phyloP scores from a whole-genome alignment of 2,329 filamentous ascomycete species.

The Ploettnerulaceae sp. region DNA sequence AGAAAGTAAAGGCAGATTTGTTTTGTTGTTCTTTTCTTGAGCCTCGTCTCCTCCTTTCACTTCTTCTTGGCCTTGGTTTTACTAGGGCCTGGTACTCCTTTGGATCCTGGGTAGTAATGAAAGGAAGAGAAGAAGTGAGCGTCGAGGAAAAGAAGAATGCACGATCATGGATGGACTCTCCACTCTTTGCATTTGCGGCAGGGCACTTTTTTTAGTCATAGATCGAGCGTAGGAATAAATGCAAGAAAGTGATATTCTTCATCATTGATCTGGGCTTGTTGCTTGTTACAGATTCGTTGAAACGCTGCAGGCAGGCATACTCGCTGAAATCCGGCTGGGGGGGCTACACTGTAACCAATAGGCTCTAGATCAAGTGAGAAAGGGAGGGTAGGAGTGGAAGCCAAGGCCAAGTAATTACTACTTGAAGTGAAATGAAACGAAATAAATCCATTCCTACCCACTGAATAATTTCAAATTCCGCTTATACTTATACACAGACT shows the following conservation, averaged over 20 bases:
- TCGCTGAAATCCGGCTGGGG: no score
- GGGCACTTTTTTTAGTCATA: conserved; percentile 3
- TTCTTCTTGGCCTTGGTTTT: not conserved
- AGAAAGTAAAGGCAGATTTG: not conserved
- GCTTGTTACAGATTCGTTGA: no score
- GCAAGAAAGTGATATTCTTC: not conserved
- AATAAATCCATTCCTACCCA: no score
- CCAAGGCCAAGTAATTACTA: no score
- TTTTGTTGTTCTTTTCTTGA: not conserved
- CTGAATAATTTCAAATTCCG: no score
- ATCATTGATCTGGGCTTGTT: not conserved
- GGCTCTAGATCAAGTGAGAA: no score
- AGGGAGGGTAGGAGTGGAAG: no score
- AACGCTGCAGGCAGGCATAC: not conserved
- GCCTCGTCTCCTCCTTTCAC: not conserved
- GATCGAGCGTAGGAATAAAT: conserved; percentile 8
- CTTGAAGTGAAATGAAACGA: no score
- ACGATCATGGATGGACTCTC: conserved; percentile 7
- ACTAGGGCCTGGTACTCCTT: not conserved
- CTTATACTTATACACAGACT: no score
- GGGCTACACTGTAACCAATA: no score
- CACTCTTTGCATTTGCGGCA: conserved; percentile 13
- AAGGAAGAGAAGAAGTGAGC: not conserved
- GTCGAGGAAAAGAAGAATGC: not conserved
- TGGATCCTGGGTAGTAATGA: not conserved